phyloP scores from a whole-genome alignment of 345 rosid species.

The Noccaea bulbosa region DNA sequence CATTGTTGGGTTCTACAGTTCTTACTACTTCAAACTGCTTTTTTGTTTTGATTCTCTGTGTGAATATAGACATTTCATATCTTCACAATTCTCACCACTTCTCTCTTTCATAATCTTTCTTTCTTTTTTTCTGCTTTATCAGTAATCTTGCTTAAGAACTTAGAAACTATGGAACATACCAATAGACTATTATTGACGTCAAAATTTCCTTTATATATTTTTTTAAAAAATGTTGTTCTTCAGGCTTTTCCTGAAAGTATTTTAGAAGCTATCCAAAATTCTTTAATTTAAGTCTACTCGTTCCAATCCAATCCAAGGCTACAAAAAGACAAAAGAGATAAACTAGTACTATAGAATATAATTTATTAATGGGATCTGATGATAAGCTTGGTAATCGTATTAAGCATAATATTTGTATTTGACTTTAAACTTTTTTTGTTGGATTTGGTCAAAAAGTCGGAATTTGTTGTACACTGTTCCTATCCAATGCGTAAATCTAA shows the following conservation, averaged over 20 bases:
- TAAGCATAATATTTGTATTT: constrained; percentile 26
- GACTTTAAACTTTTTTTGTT: not conserved
- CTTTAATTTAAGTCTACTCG: not conserved
- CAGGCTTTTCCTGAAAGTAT: not conserved
- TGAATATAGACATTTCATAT: constrained; percentile 38
- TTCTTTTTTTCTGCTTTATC: not conserved
- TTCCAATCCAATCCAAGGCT: not conserved
- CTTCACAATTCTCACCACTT: constrained; percentile 29
- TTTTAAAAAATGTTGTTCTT: not conserved
- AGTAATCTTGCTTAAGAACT: not conserved
- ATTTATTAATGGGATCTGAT: constrained; percentile 10
- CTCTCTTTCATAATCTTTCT: not conserved
- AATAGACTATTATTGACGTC: constrained; percentile 1
- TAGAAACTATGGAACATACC: not conserved
- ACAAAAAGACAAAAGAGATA: constrained; percentile 19
- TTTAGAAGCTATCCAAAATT: not conserved
- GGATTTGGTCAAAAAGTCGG: constrained; percentile 23
- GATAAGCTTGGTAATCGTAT: constrained; percentile 16
- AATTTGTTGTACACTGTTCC: constrained; percentile 28
- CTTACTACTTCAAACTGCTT: constrained; percentile 35
- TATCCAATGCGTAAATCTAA: constrained; percentile 32
- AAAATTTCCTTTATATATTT: not conserved
- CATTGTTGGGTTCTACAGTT: constrained; percentile 45
- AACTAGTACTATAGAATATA: not conserved
- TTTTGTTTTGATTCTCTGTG: constrained; percentile 41